These are phyloP conservation scores for Aspergillus flavus DNA, from an alignment of 2,329 filamentous ascomycete species.

Conservation along the genomic window DNA sequence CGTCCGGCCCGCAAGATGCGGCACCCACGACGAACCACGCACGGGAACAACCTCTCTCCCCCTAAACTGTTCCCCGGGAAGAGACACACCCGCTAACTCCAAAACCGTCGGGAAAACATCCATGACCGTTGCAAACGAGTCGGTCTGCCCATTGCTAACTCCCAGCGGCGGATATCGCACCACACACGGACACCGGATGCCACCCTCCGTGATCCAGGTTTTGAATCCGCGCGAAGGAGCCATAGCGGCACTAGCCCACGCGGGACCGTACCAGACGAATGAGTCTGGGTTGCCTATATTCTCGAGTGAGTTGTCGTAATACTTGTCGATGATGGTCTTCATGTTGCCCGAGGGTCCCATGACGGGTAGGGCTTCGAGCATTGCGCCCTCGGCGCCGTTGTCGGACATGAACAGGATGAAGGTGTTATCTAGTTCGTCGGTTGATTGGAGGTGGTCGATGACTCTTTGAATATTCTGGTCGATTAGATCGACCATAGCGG, in stretches of 20 bases:
- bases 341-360: slow-evolving; percentile 51
- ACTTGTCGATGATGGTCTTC: slow-evolving; percentile 57
- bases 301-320: slow-evolving; percentile 61
- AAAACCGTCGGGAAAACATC: slow-evolving; percentile 53
- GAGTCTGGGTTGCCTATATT: slow-evolving; percentile 61
- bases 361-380: slow-evolving; percentile 61
- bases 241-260: slow-evolving; percentile 58
- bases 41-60: slow-evolving; percentile 55
- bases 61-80: slow-evolving; percentile 58
- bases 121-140: slow-evolving; percentile 58
- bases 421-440: slow-evolving; percentile 64
- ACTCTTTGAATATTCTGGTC: slow-evolving; percentile 63
- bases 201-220: slow-evolving; percentile 53
- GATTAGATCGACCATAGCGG: slow-evolving; percentile 66
- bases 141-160: slow-evolving; percentile 35
- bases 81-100: slow-evolving; percentile 45
- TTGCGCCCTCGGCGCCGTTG: slow-evolving; percentile 63
- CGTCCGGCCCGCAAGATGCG: slow-evolving; percentile 50
- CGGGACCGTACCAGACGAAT: slow-evolving; percentile 64
- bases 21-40: slow-evolving; percentile 42
- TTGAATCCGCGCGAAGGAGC: slow-evolving; percentile 55
- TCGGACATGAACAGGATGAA: slow-evolving; percentile 66
- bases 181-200: slow-evolving; percentile 57
- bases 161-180: slow-evolving; percentile 44
- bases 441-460: slow-evolving; percentile 57